phyloP scores from a whole-genome alignment of 129 eudicot species.

The carrot (Daucus carota) region DH1_v3.0 NC_030389.2:882501-883000 shows the following conservation, averaged over 20 bases:
- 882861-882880: constrained; percentile 13
- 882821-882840: constrained; percentile 9
- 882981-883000: constrained; percentile 30
- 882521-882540: too few species aligned
- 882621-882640: too few species aligned
- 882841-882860: constrained; percentile 25
- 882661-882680: not conserved
- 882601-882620: too few species aligned
- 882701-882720: not conserved
- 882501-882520: too few species aligned
- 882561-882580: too few species aligned
- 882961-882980: constrained; percentile 27
- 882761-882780: constrained; percentile 23
- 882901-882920: constrained; percentile 22
- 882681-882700: not conserved
- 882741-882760: constrained; percentile 16
- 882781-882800: constrained; percentile 24
- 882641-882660: too few species aligned
- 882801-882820: constrained; percentile 14
- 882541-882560: too few species aligned
- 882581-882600: too few species aligned
- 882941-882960: constrained; percentile 22
- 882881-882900: constrained; percentile 14
- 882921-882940: constrained; percentile 23
- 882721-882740: constrained; percentile 16